phyloP scores from a whole-genome alignment of 352 stramenopile genomes.

The Phytopythium oedochilum region DNA sequence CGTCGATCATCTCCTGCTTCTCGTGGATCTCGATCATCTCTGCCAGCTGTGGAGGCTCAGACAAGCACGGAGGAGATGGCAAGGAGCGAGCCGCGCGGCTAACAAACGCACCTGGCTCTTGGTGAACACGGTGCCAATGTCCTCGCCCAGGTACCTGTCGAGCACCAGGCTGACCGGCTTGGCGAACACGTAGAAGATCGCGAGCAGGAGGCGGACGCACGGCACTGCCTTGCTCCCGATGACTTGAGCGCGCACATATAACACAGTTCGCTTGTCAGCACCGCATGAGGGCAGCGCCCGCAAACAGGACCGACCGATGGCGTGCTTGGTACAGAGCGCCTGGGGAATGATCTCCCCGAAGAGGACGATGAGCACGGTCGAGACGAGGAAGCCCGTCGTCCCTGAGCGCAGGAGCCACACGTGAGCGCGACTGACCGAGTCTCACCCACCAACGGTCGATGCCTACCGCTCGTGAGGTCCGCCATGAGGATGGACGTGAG shows the following conservation, averaged over 20 bases:
- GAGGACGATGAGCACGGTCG: slow-evolving; percentile 91
- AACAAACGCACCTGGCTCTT: slow-evolving; percentile 56
- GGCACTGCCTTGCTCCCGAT: slow-evolving; percentile 78
- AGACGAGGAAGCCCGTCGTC: slow-evolving; percentile 48
- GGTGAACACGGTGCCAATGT: slow-evolving; percentile 96
- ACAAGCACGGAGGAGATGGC: too few species aligned
- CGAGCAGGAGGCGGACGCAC: slow-evolving; percentile 92
- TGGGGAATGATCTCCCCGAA: slow-evolving; percentile 92
- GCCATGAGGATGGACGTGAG: slow-evolving; percentile 94
- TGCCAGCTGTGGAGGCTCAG: slow-evolving; percentile 73
- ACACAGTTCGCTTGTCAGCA: background rate
- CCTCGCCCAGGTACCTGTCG: slow-evolving; percentile 90
- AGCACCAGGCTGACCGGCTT: slow-evolving; percentile 92
- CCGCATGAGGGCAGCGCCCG: background rate
- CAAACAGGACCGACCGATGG: slow-evolving; percentile 59
- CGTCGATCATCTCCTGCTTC: slow-evolving; percentile 90
- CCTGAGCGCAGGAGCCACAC: slow-evolving; percentile 6
- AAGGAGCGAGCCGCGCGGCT: background rate
- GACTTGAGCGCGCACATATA: slow-evolving; percentile 17
- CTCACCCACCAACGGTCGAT: too few species aligned
- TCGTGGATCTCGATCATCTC: slow-evolving; percentile 97
- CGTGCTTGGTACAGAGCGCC: slow-evolving; percentile 86
- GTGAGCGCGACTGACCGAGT: too few species aligned
- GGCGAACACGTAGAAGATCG: slow-evolving; percentile 92
- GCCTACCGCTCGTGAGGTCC: slow-evolving; percentile 8